A percentile compares a stretch with the other conserved stretches of the same genome.
Conservation (phyloP, 2,329 filamentous ascomycete genomes). For the Fusarium equiseti region DNA sequence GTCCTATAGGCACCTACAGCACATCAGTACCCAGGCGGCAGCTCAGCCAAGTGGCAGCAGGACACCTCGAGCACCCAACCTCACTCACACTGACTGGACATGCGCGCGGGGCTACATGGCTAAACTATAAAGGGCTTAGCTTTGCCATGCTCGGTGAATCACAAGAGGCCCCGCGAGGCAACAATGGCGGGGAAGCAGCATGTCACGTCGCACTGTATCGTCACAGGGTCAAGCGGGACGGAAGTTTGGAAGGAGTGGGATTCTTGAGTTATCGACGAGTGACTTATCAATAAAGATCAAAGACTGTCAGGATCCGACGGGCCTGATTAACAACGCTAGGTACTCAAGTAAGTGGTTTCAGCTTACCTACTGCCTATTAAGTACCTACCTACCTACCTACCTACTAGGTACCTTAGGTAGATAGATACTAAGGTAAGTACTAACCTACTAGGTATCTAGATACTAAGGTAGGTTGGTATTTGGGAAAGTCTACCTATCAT, state of each 20-base stretch:
- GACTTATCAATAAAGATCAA: neutral
- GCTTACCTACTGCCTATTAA: too few species aligned
- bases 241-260: slow-evolving; percentile 23
- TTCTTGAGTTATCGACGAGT: neutral
- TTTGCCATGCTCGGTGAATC: slow-evolving; percentile 40
- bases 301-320: neutral
- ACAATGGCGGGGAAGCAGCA: slow-evolving; percentile 44
- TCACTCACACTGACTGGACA: slow-evolving; percentile 42
- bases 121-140: slow-evolving; percentile 36
- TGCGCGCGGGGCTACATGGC: slow-evolving; percentile 44
- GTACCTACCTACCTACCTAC: too few species aligned
- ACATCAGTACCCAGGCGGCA: slow-evolving; percentile 15
- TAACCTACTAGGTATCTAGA: too few species aligned
- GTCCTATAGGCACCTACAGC: slow-evolving; percentile 4
- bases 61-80: slow-evolving; percentile 10
- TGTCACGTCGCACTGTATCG: slow-evolving; percentile 46
- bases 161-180: slow-evolving; percentile 46
- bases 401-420: too few species aligned
- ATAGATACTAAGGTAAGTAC: too few species aligned
- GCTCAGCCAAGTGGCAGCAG: slow-evolving; percentile 39
- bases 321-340: neutral
- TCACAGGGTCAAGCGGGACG: slow-evolving; percentile 33
- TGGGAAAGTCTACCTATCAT: too few species aligned
- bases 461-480: too few species aligned
- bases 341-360: neutral